Percentiles rank a stretch among this genome's conserved stretches.
Conservation (phyloP, 2,329 filamentous ascomycete genomes). For the Trichoderma sp. region DNA sequence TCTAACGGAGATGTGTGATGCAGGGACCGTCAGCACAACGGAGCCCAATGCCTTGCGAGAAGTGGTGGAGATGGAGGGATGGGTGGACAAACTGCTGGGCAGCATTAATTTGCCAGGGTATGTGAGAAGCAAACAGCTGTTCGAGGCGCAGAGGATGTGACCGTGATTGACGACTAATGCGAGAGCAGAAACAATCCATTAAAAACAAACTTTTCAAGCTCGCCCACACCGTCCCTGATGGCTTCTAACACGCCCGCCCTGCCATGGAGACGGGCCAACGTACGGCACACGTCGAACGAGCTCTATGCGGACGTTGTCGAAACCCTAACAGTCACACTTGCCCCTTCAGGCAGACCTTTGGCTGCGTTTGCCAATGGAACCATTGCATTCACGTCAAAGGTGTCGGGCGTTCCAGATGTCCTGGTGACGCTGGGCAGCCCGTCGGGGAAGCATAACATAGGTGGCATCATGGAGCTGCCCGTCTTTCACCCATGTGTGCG, state of each 20-base stretch:
- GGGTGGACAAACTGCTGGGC: constrained; percentile 84
- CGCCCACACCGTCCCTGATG: constrained; percentile 43
- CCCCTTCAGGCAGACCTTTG: constrained; percentile 84
- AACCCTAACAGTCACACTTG: constrained; percentile 81
- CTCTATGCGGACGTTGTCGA: constrained; percentile 96
- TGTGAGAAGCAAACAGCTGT: not conserved
- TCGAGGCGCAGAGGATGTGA: not conserved
- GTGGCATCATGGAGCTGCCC: constrained; percentile 76
- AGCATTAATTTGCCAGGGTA: constrained; percentile 82
- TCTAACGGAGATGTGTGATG: constrained; percentile 94
- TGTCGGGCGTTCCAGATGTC: constrained; percentile 93
- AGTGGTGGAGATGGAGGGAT: constrained; percentile 86
- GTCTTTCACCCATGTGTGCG: constrained; percentile 97
- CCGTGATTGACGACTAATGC: not conserved
- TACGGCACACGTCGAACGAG: constrained; percentile 95
- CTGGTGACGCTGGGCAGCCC: constrained; percentile 76
- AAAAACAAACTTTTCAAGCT: constrained; percentile 40
- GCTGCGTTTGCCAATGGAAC: constrained; percentile 87
- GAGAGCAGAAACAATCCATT: constrained; percentile 46
- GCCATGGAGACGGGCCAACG: constrained; percentile 89
- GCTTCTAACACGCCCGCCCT: constrained; percentile 58
- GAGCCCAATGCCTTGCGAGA: constrained; percentile 92
- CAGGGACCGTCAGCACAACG: constrained; percentile 82
- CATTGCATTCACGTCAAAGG: constrained; percentile 91
- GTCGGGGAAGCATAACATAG: constrained; percentile 76